Base-by-base conservation (phyloP, 495 filamentous ascomycete species). In the Tuber microsphaerosporum region DNA sequence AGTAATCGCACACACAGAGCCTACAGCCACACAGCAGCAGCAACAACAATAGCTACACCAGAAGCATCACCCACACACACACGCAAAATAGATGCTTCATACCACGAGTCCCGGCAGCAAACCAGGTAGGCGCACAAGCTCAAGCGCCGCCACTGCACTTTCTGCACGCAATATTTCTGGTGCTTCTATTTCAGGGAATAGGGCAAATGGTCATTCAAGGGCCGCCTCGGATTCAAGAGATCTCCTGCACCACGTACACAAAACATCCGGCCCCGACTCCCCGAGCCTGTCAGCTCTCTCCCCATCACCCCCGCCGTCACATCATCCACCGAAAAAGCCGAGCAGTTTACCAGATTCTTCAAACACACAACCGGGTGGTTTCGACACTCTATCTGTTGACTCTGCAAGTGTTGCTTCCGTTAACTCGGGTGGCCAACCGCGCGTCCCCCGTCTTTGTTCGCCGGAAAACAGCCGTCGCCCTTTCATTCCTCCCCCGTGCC, bases 1-100 rank as follows among this genome's bases (percentile, higher is more conserved):
- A 77, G 77, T 71, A 42, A 79, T 71, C 68, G 73, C 74, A 46
- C 73, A 75, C 69, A 77, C 72, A 37, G 26, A 70, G 22, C 76
- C 73, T n/a, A 79, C 72, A 51, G 74, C 65, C 45, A 74, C 68
- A 26, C 41, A 73, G 44, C 46, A 37, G 34, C 41, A 69, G 56
- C n/a, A 42, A 44, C 44, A 72, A 42, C 22, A 48, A 43, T 22
- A 75, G 20, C 69, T 48, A 44, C 72, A 73, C 39, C 31, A 69
- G 26, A 2, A 72, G n/a, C 43, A 77, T 69, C 22, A 73, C 31
- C 71, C 69, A 76, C 48, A 61, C 73, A 43, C n/a, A 20, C 74
- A 73, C 42, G 42, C 39, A 65, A 65, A 65, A 65, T 65, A 65
- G 56, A 65, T 65, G 56, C 26, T 65, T 26, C 56, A 34, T 65